A percentile compares a stretch with the other conserved stretches of the same genome.
Conservation (phyloP, 768 basidiomycete species). For the Cystobasidiopsis lactophilus region DNA sequence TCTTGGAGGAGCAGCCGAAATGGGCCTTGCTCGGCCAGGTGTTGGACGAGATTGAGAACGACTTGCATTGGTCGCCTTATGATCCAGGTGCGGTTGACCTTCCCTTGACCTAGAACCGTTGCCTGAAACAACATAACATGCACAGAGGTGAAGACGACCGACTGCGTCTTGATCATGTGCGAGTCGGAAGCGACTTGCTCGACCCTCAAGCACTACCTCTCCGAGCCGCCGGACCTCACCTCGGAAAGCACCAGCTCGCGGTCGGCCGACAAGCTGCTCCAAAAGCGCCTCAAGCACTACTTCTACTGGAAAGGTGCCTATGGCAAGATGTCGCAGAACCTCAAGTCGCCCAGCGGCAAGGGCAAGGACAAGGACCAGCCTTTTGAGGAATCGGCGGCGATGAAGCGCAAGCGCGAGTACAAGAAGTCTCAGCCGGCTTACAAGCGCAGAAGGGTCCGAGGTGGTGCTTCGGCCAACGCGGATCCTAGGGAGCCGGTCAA, state of each 20-base stretch:
- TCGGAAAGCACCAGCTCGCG: constrained; percentile 10
- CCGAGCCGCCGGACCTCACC: constrained; percentile 29
- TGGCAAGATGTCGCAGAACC: constrained; percentile 19
- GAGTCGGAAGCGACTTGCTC: constrained; percentile 52
- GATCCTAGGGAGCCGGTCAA: constrained; percentile 12
- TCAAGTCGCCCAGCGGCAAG: constrained; percentile 10
- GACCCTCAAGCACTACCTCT: constrained; percentile 58
- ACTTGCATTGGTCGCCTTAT: constrained; percentile 30
- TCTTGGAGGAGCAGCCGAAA: constrained; percentile 84
- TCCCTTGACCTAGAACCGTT: neutral
- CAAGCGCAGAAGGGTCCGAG: constrained; percentile 51
- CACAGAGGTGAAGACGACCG: constrained; percentile 11
- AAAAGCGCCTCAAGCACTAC: constrained; percentile 45
- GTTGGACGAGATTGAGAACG: constrained; percentile 71
- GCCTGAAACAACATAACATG: neutral
- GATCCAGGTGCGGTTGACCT: constrained; percentile 9
- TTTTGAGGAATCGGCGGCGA: constrained; percentile 39
- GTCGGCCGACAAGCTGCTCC: constrained; percentile 39
- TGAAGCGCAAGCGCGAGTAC: constrained; percentile 48
- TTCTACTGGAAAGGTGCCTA: constrained; percentile 54
- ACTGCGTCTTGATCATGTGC: constrained; percentile 71
- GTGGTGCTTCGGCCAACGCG: constrained; percentile 33
- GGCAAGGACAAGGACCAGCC: neutral
- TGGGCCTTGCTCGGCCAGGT: constrained; percentile 72
- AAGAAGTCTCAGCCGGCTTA: constrained; percentile 27